Percentiles rank a stretch among this genome's conserved stretches.
These are phyloP conservation scores for Candida maltosa DNA, from an alignment of 805 yeast species.

Conservation along the genomic window DNA sequence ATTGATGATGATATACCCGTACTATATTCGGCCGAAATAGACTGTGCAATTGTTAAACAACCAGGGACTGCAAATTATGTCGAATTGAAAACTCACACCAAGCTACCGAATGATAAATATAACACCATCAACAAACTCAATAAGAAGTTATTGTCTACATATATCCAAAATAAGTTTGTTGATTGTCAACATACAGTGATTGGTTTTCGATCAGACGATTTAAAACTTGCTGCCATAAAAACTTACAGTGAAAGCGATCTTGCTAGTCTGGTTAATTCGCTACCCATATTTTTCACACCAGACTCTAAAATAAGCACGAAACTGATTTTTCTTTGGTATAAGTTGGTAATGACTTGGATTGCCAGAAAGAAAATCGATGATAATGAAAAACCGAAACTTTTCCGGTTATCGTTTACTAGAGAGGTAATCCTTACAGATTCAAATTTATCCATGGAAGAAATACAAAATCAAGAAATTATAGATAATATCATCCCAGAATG, in stretches of 20 bases:
- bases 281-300: slow-evolving; percentile 7
- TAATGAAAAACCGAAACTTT: slow-evolving; percentile 3
- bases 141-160: slow-evolving; percentile 13
- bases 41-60: slow-evolving; percentile 11
- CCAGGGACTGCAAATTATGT: slow-evolving; percentile 13
- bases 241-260: slow-evolving; percentile 9
- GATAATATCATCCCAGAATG: slow-evolving; percentile 13
- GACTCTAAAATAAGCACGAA: slow-evolving; percentile 10
- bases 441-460: neutral
- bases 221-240: slow-evolving; percentile 12
- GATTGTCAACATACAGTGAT: slow-evolving; percentile 13
- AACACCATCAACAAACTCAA: slow-evolving; percentile 4
- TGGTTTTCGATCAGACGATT: slow-evolving; percentile 15
- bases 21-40: slow-evolving; percentile 22
- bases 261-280: slow-evolving; percentile 6
- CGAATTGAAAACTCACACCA: slow-evolving; percentile 21
- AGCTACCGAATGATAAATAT: slow-evolving; percentile 2
- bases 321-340: slow-evolving; percentile 15
- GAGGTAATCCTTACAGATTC: slow-evolving; percentile 7
- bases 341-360: slow-evolving; percentile 12
- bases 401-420: slow-evolving; percentile 4
- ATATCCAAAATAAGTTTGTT: slow-evolving; percentile 17
- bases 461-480: slow-evolving; percentile 5
- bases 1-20: slow-evolving; percentile 10
- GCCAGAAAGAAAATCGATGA: neutral